These are phyloP conservation scores for Typha latifolia DNA, from an alignment of 176 grass and related monocot genomes.

Conservation along the genomic window DNA sequence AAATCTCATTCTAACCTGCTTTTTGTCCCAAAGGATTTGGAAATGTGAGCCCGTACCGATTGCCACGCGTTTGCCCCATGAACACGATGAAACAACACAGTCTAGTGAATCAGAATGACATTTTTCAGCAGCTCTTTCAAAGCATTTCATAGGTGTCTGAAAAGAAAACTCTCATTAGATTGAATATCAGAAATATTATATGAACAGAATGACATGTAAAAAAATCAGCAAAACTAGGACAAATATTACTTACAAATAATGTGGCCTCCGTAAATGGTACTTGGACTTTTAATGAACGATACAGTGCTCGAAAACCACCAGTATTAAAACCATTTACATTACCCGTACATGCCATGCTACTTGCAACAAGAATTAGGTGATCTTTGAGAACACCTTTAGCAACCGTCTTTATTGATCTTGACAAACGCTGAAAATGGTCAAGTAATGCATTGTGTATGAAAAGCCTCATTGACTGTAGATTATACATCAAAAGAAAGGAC, in stretches of 20 bases:
- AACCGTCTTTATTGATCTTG: constrained; percentile 52
- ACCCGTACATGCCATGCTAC: constrained; percentile 85
- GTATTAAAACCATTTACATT: constrained; percentile 79
- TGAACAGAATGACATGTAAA: constrained; percentile 24
- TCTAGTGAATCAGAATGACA: constrained; percentile 72
- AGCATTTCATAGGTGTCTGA: constrained; percentile 99
- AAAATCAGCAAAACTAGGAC: constrained; percentile 10
- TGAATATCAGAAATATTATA: not conserved
- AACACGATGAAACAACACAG: constrained; percentile 83
- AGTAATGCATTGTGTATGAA: not conserved
- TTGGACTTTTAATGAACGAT: constrained; percentile 95
- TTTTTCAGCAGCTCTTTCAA: constrained; percentile 91
- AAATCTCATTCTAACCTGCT: constrained; percentile 47
- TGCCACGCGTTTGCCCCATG: constrained; percentile 81
- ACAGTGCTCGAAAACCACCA: constrained; percentile 69
- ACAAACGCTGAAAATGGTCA: constrained; percentile 57
- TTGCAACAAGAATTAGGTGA: constrained; percentile 79
- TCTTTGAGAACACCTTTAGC: constrained; percentile 76
- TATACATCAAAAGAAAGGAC: not conserved
- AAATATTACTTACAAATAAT: constrained; percentile 63
- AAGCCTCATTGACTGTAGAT: not conserved
- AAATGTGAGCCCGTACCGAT: constrained; percentile 82
- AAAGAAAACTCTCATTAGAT: constrained; percentile 17
- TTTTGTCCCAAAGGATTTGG: constrained; percentile 89
- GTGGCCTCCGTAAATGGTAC: constrained; percentile 92